phyloP scores from a whole-genome alignment of 2,329 filamentous ascomycete genomes.

The Fusarium sp. region DNA sequence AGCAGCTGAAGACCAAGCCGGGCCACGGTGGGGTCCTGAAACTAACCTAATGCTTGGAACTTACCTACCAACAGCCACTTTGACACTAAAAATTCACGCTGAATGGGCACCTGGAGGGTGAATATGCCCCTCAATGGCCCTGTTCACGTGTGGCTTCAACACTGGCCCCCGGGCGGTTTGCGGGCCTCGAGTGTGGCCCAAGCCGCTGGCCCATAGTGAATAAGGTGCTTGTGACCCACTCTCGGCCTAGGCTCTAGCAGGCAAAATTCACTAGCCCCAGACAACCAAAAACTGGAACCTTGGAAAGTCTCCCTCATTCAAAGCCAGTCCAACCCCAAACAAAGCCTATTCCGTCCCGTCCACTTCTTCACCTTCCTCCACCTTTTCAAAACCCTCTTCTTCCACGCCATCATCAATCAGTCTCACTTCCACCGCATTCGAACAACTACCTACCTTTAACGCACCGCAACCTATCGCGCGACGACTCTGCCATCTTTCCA shows the following conservation, averaged over 20 bases:
- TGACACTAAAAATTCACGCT: conserved; percentile 13
- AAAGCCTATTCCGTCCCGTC: conserved; percentile 25
- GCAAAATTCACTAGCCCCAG: conserved; percentile 38
- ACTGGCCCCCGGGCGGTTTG: conserved; percentile 21
- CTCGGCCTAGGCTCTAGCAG: conserved; percentile 14
- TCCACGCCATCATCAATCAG: conserved; percentile 11
- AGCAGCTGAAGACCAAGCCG: not conserved
- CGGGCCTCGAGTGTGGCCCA: conserved; percentile 25
- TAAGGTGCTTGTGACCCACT: conserved; percentile 33
- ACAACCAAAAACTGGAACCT: conserved; percentile 38
- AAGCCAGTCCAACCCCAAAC: conserved; percentile 32
- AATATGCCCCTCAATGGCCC: conserved; percentile 23
- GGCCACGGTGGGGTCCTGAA: conserved; percentile 11
- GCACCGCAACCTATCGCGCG: not conserved
- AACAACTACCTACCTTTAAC: not conserved
- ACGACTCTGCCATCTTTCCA: not conserved
- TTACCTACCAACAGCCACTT: not conserved
- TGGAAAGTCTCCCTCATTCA: conserved; percentile 34
- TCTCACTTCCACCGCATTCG: not conserved
- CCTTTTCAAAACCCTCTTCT: conserved; percentile 25
- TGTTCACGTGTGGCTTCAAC: conserved; percentile 23
- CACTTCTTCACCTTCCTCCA: conserved; percentile 34
- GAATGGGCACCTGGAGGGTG: conserved; percentile 4
- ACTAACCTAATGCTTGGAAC: not conserved
- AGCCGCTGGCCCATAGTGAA: conserved; percentile 26